Evolutionary conservation across 495 filamentous ascomycete genomes (phyloP), one percentile per base, ranked within the genome.

Genomic region (Aspergillus baeticus): DNA sequence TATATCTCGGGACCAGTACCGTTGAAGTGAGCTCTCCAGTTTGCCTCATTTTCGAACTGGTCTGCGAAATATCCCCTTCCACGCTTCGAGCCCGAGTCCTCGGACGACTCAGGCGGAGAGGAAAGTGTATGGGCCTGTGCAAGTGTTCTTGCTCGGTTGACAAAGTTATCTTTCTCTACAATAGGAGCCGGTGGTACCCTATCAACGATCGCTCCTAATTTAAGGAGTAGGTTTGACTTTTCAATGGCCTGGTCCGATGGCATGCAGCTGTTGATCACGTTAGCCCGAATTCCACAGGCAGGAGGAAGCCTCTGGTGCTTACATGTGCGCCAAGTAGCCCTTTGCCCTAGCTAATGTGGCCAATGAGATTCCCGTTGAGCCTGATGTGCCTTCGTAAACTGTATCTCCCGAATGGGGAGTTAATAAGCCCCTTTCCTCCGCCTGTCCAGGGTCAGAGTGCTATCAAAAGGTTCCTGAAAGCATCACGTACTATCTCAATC

Each of bases 321-420:
- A 88, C 83, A 99, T 99, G 69, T 98, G 88, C 6, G 92, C 91
- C 37, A 87, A 78, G 69, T 97, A 98, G 15, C 95, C 95, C 60
- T 86, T 83, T 17, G 94, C 93, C 58, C 92, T 81, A 35, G 90
- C 91, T 43, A 99, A 79, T 2, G 88, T 87, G 3, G 95, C 95
- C 18, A 99, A 78, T 4, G 94, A 97, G 57, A 98, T 96, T 5
- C 93, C 92, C 0, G 91, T 96, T 51, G 87, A 92, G 51, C 94
- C 94, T 11, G 96, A 93, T 6, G 95, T 99, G 44, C 95, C 94
- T 75, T 99, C 94, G 73, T 98, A 99, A 63, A 99, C 88, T 18
- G 86, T 91, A 65, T 98, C 95, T 52, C 92, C 93, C 20, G 87
- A 85, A 63, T 88, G 75, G 0, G 95, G 94, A 5, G 75, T 82